These are phyloP conservation scores for Epichloe uncinata DNA, from an alignment of 2,329 filamentous ascomycete genomes.

Conservation along the genomic window DNA sequence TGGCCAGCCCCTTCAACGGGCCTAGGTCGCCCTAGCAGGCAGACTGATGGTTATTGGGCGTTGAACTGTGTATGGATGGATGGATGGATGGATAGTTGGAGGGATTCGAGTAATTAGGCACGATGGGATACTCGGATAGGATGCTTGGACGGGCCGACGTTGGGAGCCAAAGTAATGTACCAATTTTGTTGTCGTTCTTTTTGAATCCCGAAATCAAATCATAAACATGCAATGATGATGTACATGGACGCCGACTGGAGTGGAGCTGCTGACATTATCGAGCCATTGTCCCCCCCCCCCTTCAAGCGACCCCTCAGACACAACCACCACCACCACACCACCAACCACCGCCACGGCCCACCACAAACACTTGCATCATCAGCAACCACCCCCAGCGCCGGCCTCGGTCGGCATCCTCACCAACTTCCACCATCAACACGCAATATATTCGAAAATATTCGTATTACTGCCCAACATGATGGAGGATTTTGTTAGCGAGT, in stretches of 20 bases:
- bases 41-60: background rate
- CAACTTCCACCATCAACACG: background rate
- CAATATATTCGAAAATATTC: background rate
- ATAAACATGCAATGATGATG: no score
- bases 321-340: background rate
- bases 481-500: constrained; percentile 97
- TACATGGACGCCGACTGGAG: no score
- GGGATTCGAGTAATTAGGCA: no score
- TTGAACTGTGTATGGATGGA: background rate
- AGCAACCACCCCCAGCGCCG: background rate
- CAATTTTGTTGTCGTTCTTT: no score
- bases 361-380: constrained; percentile 1
- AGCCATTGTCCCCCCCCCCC: background rate
- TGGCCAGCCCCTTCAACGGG: constrained; percentile 13
- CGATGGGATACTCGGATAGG: no score
- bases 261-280: constrained; percentile 5
- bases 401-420: constrained; percentile 1
- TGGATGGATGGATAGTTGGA: background rate
- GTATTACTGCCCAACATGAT: constrained; percentile 35
- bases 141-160: no score
- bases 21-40: constrained; percentile 2
- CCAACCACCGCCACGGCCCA: background rate
- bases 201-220: no score
- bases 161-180: no score
- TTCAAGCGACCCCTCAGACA: background rate